These are phyloP conservation scores for Chrysochromulina parva DNA, from an alignment of 78 protist genomes.

Conservation along the genomic window DNA sequence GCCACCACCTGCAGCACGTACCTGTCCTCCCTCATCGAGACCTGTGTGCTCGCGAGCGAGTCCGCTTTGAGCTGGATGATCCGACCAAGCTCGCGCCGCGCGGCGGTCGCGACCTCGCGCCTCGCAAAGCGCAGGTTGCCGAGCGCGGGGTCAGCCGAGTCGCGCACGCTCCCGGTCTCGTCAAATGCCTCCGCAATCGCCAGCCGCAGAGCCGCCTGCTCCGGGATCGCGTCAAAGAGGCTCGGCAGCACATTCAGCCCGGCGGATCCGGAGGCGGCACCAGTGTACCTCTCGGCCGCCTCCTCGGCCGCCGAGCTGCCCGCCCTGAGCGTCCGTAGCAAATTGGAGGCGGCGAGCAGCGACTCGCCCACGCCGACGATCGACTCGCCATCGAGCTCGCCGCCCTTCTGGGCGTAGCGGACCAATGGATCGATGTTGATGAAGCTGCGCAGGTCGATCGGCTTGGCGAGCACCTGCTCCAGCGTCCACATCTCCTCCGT, in stretches of 20 bases:
- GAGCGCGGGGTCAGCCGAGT: not conserved
- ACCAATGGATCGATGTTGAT: not conserved
- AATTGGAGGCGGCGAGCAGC: not conserved
- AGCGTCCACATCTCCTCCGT: not conserved
- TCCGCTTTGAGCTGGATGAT: not conserved
- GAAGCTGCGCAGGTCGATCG: not conserved
- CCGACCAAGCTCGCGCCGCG: not conserved
- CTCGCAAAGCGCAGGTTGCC: not conserved
- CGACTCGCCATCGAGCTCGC: not conserved
- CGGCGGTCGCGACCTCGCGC: not conserved
- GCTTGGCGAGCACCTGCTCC: not conserved
- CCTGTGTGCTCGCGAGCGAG: not conserved
- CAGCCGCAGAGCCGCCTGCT: not conserved
- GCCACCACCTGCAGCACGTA: not conserved
- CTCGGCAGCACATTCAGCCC: not conserved
- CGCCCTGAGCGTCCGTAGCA: not conserved
- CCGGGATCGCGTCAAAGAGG: not conserved
- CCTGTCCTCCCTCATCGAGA: not conserved
- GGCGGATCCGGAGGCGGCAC: not conserved
- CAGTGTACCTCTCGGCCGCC: not conserved
- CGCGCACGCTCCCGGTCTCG: conserved; percentile 1
- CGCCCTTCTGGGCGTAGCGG: not conserved
- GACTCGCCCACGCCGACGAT: not conserved
- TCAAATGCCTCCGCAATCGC: not conserved
- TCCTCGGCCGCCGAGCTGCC: not conserved